A percentile compares a stretch with the other conserved stretches of the same genome.
Conservation (phyloP, 2,329 filamentous ascomycete species). For the Claviceps digitariae region DNA sequence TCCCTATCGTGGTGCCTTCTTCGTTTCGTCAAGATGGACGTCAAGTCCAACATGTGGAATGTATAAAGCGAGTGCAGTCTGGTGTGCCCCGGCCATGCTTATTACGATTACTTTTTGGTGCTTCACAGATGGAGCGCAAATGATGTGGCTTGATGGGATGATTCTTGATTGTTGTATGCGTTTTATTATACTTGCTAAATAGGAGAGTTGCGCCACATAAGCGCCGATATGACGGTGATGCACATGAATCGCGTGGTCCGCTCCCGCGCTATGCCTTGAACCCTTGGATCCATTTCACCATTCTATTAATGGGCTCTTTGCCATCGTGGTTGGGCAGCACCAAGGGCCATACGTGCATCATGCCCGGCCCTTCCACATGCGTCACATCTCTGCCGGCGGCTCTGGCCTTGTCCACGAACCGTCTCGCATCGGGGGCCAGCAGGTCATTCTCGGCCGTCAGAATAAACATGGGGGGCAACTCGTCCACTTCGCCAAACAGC, state of each 20-base stretch:
- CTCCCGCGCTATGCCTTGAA: slow-evolving; percentile 3
- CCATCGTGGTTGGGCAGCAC: slow-evolving; percentile 16
- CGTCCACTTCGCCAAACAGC: slow-evolving; percentile 14
- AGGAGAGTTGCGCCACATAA: too few species aligned
- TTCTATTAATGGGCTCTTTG: slow-evolving; percentile 13
- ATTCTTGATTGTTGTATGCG: too few species aligned
- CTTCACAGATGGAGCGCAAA: too few species aligned
- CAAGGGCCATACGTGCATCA: slow-evolving; percentile 21
- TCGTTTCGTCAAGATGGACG: too few species aligned
- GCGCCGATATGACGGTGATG: not conserved
- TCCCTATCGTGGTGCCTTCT: too few species aligned
- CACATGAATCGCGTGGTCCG: not conserved
- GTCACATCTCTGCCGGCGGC: slow-evolving; percentile 14
- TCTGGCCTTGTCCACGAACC: slow-evolving; percentile 15
- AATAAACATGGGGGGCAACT: slow-evolving; percentile 18
- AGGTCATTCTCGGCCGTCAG: slow-evolving; percentile 16
- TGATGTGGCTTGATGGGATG: too few species aligned
- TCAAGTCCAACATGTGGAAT: too few species aligned
- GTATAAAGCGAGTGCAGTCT: too few species aligned
- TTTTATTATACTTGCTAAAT: too few species aligned
- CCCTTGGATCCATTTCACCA: slow-evolving; percentile 15
- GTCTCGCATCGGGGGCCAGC: slow-evolving; percentile 15
- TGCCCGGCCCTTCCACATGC: slow-evolving; percentile 16
- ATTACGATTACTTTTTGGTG: too few species aligned
- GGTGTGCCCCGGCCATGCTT: too few species aligned